Base-by-base conservation (phyloP, 2,329 filamentous ascomycete species). In the Pseudocercospora fuligena region DNA sequence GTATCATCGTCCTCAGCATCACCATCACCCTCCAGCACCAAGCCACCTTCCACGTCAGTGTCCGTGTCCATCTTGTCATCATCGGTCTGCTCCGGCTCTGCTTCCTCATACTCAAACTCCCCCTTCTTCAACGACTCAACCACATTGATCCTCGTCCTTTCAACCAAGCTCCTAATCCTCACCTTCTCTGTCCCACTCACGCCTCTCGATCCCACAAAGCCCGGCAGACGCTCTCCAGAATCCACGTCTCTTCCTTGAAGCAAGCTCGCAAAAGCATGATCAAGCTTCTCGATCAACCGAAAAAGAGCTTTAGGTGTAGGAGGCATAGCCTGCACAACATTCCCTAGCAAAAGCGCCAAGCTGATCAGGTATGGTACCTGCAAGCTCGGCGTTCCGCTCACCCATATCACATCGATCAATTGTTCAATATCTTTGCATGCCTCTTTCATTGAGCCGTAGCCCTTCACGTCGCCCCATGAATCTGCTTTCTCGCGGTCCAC, bases 151-250 rank as follows among this genome's bases (percentile, higher is more conserved):
- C 94, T 85, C 16, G 91, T 92, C 70, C 90, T 87, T 75, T 96
- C 92, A 0, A 93, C 91, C 31, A 96, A 82, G 74, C 92, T 92
- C 75, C 92, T 90, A 70, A 94, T 90, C 47, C 94, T 87, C 7
- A 98, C 93, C 84, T 95, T 97, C 77, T 97, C 93, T 0, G 92
- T 94, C 19, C 89, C 93, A 82, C 92, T 90, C 0, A 92, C 90
- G 8, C 80, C 80, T 5, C 84, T 81, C 0, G 86, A 86, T 6
- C 82, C 84, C 69, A 88, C 87, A 69, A 94, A 93, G 0, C 93
- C 92, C 0, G 92, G 89, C 0, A 97, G 81, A 0, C 82, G 73
- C 46, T 89, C 87, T 0, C 86, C 85, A 0, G 89, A 89, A 14
- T 89, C 86, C 3, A 89, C 80, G 73, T 97, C 89, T 65, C 85